Percentiles rank a stretch among this genome's conserved stretches.
Conservation (phyloP, 768 basidiomycete genomes). For the Lactarius vividus region DNA sequence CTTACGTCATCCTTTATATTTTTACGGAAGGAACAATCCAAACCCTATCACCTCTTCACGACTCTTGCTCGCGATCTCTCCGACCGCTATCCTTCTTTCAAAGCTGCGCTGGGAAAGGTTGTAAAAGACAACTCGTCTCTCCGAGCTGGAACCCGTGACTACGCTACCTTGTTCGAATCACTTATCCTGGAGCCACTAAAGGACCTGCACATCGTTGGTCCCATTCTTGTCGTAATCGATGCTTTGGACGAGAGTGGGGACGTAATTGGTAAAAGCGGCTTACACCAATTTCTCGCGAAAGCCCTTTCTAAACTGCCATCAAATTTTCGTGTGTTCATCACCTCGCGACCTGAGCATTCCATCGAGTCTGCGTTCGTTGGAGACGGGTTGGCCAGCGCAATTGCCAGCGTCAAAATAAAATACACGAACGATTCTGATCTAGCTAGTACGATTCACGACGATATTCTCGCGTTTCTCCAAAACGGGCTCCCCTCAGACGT, state of each 20-base stretch:
- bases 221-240: neutral
- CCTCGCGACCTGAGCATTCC: neutral
- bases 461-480: neutral
- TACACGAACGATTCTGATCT: neutral
- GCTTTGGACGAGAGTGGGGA: neutral
- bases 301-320: neutral
- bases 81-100: neutral
- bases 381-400: too few species aligned
- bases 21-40: neutral
- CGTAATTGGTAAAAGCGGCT: neutral
- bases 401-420: neutral
- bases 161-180: neutral
- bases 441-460: neutral
- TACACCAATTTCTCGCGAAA: neutral
- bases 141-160: neutral
- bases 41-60: conserved; percentile 2
- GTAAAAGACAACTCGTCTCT: neutral
- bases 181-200: neutral
- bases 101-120: too few species aligned
- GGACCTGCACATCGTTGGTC: neutral
- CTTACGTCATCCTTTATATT: neutral
- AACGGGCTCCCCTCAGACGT: neutral
- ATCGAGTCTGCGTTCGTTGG: neutral
- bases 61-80: neutral
- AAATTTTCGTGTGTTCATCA: neutral